Percentiles rank a stretch among this genome's conserved stretches.
phyloP scores from a whole-genome alignment of 2,329 filamentous ascomycete species.

The Beauveria brongniartii region DNA sequence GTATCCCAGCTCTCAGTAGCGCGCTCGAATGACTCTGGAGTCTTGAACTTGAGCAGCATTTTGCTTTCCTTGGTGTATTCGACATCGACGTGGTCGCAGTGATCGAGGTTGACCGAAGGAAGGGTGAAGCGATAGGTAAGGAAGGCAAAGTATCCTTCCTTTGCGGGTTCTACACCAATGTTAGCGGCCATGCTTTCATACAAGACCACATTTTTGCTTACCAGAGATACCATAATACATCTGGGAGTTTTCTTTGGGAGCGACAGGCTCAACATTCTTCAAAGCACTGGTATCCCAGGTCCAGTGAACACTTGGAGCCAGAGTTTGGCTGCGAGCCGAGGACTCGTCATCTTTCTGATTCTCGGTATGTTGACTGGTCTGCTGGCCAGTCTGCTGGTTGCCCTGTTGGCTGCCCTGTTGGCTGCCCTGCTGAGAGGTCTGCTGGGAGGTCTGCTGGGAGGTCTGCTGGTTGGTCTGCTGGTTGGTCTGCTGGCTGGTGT shows the following conservation, averaged over 20 bases:
- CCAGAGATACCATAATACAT: constrained; percentile 20
- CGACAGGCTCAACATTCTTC: constrained; percentile 18
- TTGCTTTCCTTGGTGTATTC: constrained; percentile 11
- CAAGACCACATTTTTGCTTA: neutral
- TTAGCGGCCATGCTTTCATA: neutral
- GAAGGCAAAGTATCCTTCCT: constrained; percentile 19
- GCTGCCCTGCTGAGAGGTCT: too few relatives aligned
- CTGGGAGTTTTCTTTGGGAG: constrained; percentile 15
- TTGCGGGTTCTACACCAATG: constrained; percentile 14
- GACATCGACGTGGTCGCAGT: constrained; percentile 17
- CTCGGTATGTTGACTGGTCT: neutral
- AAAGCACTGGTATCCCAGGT: constrained; percentile 17
- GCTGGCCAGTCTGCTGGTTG: neutral
- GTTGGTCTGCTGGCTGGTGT: neutral
- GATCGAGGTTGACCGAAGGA: constrained; percentile 24
- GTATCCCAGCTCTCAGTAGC: constrained; percentile 17
- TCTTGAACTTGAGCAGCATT: constrained; percentile 13
- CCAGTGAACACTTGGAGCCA: constrained; percentile 18
- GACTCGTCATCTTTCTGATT: neutral
- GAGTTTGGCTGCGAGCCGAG: neutral
- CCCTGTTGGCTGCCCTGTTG: neutral
- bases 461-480: too few relatives aligned
- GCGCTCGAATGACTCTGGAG: constrained; percentile 17
- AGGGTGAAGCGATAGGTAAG: constrained; percentile 20
- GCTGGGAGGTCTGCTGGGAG: neutral